Base-by-base conservation (phyloP, 495 filamentous ascomycete species). In the Pseudoneurospora amorphoporcata region DNA sequence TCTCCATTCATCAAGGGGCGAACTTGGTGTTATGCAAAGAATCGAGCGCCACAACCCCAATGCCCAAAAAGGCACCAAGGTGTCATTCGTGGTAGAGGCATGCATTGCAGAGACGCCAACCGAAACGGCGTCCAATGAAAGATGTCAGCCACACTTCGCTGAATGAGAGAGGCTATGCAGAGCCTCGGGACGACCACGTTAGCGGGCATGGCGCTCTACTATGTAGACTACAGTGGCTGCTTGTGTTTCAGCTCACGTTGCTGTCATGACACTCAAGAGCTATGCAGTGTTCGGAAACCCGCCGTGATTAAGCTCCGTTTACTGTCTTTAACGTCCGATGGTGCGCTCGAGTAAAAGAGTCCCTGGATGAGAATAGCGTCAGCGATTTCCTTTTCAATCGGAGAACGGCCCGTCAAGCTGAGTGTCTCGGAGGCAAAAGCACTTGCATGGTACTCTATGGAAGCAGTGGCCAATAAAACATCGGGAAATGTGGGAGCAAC, bases 311-410 rank as follows among this genome's bases (percentile, higher is more conserved):
- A 79, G 80, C 93, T 95, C 73, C 90, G 83, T 43, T 87, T 83
- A 61, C 86, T 82, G 69, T 82, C 88, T 73, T 86, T 86, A 5
- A 87, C 86, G 81, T 97, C 94, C 3, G 88, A 91, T 23, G 91
- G 91, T n/a, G 92, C 93, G 70, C 92, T 92, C 94, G 93, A 97
- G 81, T 94, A 97, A 79, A 96, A 97, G 42, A 97, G 81, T 0
- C 94, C 94, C 86, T 87, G 41, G 53, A n/a, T 39, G 72, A 9
- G 73, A 58, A 41, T 16, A 69, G 10, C 53, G 32, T 61, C 53
- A 61, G 53, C 12, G 5, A 32, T 61, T 47, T 47, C 43, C 12
- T 70, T 8, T 42, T 37, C 17, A 19, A 73, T 75, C 65, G 76
- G 73, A 65, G 35, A 73, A 71, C 70, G 58, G 47, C 8, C 42